These are phyloP conservation scores for Oropetium thomaeum DNA, from an alignment of 176 grass and related monocot genomes.

Conservation along the genomic window DNA sequence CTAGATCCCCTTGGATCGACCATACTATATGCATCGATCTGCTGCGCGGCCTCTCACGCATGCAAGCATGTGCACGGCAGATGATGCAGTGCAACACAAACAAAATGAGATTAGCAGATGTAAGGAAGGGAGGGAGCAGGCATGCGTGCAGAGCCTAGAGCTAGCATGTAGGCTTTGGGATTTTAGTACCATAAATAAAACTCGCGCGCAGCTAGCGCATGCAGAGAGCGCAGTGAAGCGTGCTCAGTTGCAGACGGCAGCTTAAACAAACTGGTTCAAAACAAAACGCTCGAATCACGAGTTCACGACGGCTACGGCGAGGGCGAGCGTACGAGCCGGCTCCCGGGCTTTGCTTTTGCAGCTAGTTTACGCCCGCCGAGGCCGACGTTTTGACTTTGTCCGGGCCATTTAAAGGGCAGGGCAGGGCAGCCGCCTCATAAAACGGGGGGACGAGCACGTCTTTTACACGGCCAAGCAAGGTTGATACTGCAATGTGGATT, in stretches of 20 bases:
- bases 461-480: slow-evolving; percentile 40
- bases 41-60: neutral
- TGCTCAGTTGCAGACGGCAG: neutral
- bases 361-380: slow-evolving; percentile 52
- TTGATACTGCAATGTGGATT: slow-evolving; percentile 6
- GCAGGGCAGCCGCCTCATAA: slow-evolving; percentile 42
- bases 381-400: slow-evolving; percentile 45
- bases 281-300: slow-evolving; percentile 24
- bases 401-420: slow-evolving; percentile 38
- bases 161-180: slow-evolving; percentile 34
- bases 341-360: slow-evolving; percentile 25
- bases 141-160: slow-evolving; percentile 34
- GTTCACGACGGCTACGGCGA: slow-evolving; percentile 28
- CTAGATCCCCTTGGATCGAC: neutral
- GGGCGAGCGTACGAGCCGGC: slow-evolving; percentile 17
- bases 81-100: neutral
- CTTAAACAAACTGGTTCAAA: neutral
- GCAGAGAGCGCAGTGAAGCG: slow-evolving; percentile 14
- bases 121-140: slow-evolving; percentile 35
- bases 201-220: neutral
- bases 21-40: too few relatives aligned
- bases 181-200: too few relatives aligned
- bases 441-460: slow-evolving; percentile 41
- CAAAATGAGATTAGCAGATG: neutral
- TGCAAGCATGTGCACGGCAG: slow-evolving; percentile 4